A percentile compares a stretch with the other conserved stretches of the same genome.
phyloP scores from a whole-genome alignment of 768 basidiomycete species.

The Suillus luteus region DNA sequence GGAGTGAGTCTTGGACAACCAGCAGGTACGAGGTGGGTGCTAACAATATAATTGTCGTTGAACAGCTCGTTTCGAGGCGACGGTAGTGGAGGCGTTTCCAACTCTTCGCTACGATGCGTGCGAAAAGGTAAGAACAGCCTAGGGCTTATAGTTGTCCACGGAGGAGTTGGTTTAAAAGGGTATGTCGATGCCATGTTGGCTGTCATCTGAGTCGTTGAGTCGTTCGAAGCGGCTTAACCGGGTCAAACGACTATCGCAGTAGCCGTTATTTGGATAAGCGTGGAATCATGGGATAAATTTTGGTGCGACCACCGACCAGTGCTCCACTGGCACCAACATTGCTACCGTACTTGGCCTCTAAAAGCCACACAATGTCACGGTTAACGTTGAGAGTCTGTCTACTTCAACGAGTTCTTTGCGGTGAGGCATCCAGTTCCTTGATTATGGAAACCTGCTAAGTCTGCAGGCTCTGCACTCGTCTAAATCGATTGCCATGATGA shows the following conservation, averaged over 20 bases:
- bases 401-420: not conserved
- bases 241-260: not conserved
- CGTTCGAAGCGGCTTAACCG: not conserved
- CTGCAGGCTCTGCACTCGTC: not conserved
- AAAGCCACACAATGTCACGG: not conserved
- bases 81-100: constrained; percentile 23
- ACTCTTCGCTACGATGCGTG: constrained; percentile 10
- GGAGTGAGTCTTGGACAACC: constrained; percentile 29
- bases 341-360: not conserved
- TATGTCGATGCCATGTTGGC: constrained; percentile 15
- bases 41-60: constrained; percentile 25
- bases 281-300: not conserved
- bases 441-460: not conserved
- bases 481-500: not conserved
- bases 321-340: too few species aligned
- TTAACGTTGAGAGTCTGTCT: not conserved
- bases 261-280: not conserved
- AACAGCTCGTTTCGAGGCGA: constrained; percentile 24
- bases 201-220: not conserved
- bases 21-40: constrained; percentile 33
- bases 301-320: too few species aligned
- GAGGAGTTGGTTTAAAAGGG: constrained; percentile 22
- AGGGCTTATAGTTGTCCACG: constrained; percentile 26
- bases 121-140: constrained; percentile 22
- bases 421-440: not conserved